These are phyloP conservation scores for Macrolepiota dolichaula DNA, from an alignment of 768 basidiomycete genomes.

Conservation along the genomic window DNA sequence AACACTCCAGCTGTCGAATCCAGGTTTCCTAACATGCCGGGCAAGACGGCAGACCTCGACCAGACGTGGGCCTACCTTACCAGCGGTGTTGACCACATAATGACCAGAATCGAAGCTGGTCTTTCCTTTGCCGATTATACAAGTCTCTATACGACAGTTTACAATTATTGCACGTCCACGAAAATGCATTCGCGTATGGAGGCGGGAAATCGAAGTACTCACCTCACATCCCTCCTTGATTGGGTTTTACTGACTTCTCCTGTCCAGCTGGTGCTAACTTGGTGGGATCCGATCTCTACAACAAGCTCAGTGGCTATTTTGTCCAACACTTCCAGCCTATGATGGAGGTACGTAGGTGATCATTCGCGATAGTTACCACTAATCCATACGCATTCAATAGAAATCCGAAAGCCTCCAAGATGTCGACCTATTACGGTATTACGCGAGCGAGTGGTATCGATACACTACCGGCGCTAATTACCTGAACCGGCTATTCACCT, in stretches of 20 bases:
- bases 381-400: slow-evolving; percentile 36
- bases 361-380: slow-evolving; percentile 5
- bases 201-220: slow-evolving; percentile 65
- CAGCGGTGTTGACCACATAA: slow-evolving; percentile 86
- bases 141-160: slow-evolving; percentile 86
- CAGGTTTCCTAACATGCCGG: slow-evolving; percentile 51
- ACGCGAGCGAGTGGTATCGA: slow-evolving; percentile 91
- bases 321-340: slow-evolving; percentile 75
- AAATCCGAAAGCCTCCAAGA: slow-evolving; percentile 81
- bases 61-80: slow-evolving; percentile 87
- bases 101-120: slow-evolving; percentile 83
- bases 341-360: slow-evolving; percentile 36
- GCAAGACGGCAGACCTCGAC: slow-evolving; percentile 69
- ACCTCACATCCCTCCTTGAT: slow-evolving; percentile 30
- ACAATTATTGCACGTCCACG: slow-evolving; percentile 97
- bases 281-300: slow-evolving; percentile 97
- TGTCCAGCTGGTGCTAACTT: slow-evolving; percentile 84
- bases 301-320: slow-evolving; percentile 89
- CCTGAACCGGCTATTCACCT: slow-evolving; percentile 94
- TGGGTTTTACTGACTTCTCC: slow-evolving; percentile 17
- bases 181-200: slow-evolving; percentile 65
- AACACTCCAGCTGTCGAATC: slow-evolving; percentile 24
- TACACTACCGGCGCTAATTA: slow-evolving; percentile 98
- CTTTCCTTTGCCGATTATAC: slow-evolving; percentile 71
- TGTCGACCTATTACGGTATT: slow-evolving; percentile 88